Percentiles rank a stretch among this genome's conserved stretches.
Evolutionary conservation across 768 basidiomycete genomes (phyloP).

Genomic region (Lentinula raphanica): DNA sequence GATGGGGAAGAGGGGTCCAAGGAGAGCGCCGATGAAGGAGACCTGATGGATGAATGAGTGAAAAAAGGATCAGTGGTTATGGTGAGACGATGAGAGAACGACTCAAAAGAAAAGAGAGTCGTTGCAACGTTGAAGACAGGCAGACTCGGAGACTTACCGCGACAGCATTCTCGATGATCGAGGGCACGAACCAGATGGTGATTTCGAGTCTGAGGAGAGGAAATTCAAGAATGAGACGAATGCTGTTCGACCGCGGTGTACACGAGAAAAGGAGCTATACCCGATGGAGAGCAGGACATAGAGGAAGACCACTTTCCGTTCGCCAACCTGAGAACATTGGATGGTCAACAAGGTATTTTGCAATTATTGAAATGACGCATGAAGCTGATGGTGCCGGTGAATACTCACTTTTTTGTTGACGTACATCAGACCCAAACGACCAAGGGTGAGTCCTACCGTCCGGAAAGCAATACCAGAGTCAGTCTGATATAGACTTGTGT

Average conservation of each 20-base stretch:
- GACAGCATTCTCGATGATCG: conserved; percentile 45
- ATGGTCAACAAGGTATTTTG: too few relatives aligned
- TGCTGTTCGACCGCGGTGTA: too few relatives aligned
- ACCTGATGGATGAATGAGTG: conserved; percentile 14
- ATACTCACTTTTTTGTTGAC: conserved; percentile 37
- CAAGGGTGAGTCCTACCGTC: conserved; percentile 39
- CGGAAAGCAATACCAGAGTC: too few relatives aligned
- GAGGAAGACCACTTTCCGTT: conserved; percentile 24
- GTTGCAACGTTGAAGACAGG: too few relatives aligned
- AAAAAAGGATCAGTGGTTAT: background rate
- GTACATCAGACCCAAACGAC: conserved; percentile 47
- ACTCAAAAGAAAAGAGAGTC: too few relatives aligned
- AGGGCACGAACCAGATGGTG: conserved; percentile 49
- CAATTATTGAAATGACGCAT: background rate
- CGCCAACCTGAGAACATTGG: conserved; percentile 23
- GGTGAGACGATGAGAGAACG: too few relatives aligned
- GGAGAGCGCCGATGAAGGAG: conserved; percentile 41
- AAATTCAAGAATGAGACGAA: background rate
- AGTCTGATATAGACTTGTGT: background rate
- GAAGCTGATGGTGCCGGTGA: background rate
- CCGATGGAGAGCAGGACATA: conserved; percentile 29
- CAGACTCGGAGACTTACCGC: conserved; percentile 23
- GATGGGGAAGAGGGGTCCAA: conserved; percentile 54
- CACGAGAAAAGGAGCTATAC: conserved; percentile 10
- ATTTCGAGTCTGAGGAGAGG: conserved; percentile 33